Percentiles rank a stretch among this genome's conserved stretches.
Evolutionary conservation across 176 grass and related monocot species (phyloP).

Genomic region (Elaeis guineensis): DNA sequence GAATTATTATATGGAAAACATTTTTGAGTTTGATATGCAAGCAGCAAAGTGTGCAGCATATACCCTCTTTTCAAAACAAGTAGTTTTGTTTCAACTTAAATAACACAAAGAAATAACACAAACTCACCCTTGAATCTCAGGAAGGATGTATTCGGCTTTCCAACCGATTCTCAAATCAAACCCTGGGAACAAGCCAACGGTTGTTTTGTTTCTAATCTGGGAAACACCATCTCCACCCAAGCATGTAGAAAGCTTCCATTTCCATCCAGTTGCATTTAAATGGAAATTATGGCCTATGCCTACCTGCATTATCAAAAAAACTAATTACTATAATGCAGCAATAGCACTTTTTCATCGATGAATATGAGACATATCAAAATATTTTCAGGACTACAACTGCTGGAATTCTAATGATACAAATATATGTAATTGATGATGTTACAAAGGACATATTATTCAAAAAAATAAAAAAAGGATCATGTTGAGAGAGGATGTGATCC

Average conservation of each 20-base stretch:
- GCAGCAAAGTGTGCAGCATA: too few species aligned
- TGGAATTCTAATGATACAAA: too few species aligned
- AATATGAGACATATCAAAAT: too few species aligned
- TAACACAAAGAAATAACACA: not conserved
- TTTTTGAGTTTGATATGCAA: too few species aligned
- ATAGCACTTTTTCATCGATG: too few species aligned
- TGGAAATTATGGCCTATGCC: conserved; percentile 85
- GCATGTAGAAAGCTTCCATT: conserved; percentile 89
- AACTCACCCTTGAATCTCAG: conserved; percentile 84
- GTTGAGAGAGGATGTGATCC: too few species aligned
- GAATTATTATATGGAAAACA: too few species aligned
- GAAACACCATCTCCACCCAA: conserved; percentile 88
- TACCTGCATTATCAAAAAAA: conserved; percentile 31
- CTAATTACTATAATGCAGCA: too few species aligned
- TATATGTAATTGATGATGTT: too few species aligned
- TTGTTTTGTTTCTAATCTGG: conserved; percentile 87
- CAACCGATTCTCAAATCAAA: conserved; percentile 93
- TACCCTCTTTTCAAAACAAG: not conserved
- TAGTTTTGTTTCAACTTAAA: not conserved
- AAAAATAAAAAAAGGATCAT: too few species aligned
- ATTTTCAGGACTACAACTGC: too few species aligned
- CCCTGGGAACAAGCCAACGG: conserved; percentile 68
- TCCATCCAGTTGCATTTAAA: conserved; percentile 76
- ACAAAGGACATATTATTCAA: too few species aligned
- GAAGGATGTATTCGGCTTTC: conserved; percentile 88